Conservation (phyloP, 371 early-diverging fungal species). For the Rhizopus stolonifer region DNA sequence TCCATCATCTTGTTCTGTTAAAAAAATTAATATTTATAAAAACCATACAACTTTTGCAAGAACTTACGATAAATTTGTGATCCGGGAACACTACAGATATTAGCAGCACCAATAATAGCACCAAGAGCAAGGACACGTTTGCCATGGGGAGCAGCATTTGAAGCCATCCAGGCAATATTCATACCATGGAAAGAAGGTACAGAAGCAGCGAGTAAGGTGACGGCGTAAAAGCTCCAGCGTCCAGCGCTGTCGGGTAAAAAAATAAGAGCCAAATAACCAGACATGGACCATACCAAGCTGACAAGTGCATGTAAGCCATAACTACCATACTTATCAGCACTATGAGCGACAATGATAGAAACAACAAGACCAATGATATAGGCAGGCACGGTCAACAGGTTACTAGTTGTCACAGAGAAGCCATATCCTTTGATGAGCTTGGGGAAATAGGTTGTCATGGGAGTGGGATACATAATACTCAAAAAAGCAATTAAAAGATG, state of each 20-base stretch:
- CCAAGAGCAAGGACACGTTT: conserved; percentile 29
- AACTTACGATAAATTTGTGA: conserved; percentile 30
- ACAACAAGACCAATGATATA: conserved; percentile 39
- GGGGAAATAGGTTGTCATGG: conserved; percentile 51
- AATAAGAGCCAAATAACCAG: conserved; percentile 43
- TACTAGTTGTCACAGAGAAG: conserved; percentile 49
- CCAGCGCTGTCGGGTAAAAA: conserved; percentile 35
- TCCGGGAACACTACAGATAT: conserved; percentile 28
- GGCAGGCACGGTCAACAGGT: conserved; percentile 53
- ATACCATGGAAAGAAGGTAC: conserved; percentile 50
- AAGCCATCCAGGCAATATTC: conserved; percentile 37
- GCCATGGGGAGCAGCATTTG: conserved; percentile 25
- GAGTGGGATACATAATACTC: conserved; percentile 43
- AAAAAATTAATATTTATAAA: neutral
- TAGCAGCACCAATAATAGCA: conserved; percentile 30
- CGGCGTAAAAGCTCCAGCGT: conserved; percentile 40
- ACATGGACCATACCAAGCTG: conserved; percentile 39
- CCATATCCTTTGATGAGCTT: conserved; percentile 51
- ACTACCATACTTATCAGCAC: conserved; percentile 43
- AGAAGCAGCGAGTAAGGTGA: conserved; percentile 16
- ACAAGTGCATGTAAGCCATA: conserved; percentile 47
- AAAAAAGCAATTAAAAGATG: conserved; percentile 40
- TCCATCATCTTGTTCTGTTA: conserved; percentile 26
- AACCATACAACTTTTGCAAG: too few species aligned
- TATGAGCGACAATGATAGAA: conserved; percentile 41